A percentile compares a stretch with the other conserved stretches of the same genome.
These are phyloP conservation scores for Nicotiana knightiana DNA, from an alignment of 257 asterid genomes.

Conservation along the genomic window DNA sequence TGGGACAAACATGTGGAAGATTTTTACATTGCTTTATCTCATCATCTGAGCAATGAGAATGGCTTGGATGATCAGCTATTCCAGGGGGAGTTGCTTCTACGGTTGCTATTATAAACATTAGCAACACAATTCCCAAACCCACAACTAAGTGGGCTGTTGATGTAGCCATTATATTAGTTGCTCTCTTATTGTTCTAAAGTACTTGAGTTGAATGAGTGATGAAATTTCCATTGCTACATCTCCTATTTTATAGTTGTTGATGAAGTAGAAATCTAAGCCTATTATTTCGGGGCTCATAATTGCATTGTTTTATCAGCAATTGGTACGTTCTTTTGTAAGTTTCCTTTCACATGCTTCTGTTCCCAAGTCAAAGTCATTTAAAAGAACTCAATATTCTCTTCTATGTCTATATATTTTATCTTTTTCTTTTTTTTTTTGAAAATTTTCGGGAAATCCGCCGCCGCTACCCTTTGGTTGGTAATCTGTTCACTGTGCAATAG, in stretches of 20 bases:
- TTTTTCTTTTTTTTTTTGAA: no score
- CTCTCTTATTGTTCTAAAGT: not conserved
- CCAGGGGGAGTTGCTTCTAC: slow-evolving; percentile 2
- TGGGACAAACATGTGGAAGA: slow-evolving; percentile 10
- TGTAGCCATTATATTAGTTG: not conserved
- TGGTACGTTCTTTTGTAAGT: not conserved
- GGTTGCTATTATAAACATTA: not conserved
- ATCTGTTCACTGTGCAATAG: no score
- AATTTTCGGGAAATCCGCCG: no score
- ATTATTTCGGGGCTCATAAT: not conserved
- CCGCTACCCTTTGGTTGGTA: no score
- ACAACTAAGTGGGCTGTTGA: not conserved
- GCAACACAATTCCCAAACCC: not conserved
- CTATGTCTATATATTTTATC: not conserved
- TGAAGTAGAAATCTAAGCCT: not conserved
- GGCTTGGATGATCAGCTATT: slow-evolving; percentile 6
- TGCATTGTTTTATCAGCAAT: not conserved
- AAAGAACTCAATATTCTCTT: not conserved
- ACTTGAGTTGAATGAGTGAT: not conserved
- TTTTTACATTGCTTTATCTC: slow-evolving; percentile 7
- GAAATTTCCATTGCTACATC: not conserved
- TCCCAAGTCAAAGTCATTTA: not conserved
- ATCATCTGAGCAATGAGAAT: slow-evolving; percentile 7
- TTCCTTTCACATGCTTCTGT: not conserved
- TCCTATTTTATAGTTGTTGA: not conserved